Conservation (phyloP, 345 rosid species). For the Toxicodendron radicans region DNA sequence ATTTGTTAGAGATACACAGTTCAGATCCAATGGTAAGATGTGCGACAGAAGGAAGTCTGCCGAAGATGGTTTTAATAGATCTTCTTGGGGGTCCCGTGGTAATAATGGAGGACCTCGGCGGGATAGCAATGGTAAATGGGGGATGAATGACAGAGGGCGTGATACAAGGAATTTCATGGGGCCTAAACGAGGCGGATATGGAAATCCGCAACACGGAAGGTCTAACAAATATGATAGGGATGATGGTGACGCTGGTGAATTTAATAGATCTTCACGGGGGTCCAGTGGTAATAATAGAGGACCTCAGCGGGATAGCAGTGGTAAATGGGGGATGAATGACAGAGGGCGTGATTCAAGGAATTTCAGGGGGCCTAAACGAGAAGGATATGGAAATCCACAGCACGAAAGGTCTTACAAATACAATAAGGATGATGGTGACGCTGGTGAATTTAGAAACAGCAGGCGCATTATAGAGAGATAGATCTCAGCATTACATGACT, state of each 20-base stretch:
- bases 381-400: constrained; percentile 13
- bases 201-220: constrained; percentile 18
- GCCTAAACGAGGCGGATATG: constrained; percentile 21
- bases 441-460: constrained; percentile 47
- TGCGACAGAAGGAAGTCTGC: constrained; percentile 31
- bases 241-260: constrained; percentile 29
- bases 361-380: constrained; percentile 22
- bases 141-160: constrained; percentile 19
- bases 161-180: constrained; percentile 21
- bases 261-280: constrained; percentile 25
- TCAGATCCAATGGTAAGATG: constrained; percentile 33
- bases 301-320: constrained; percentile 19
- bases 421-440: constrained; percentile 14
- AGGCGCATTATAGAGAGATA: constrained; percentile 61
- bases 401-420: constrained; percentile 25
- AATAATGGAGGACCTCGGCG: constrained; percentile 28
- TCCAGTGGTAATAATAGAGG: constrained; percentile 36
- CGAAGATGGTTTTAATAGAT: constrained; percentile 25
- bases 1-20: constrained; percentile 21
- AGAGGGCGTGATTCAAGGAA: constrained; percentile 19
- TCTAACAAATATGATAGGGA: constrained; percentile 21
- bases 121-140: constrained; percentile 18
- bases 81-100: constrained; percentile 33
- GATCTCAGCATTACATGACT: neutral
- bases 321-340: constrained; percentile 16